Base-by-base conservation (phyloP, 2,329 filamentous ascomycete species). In the Hypoxylon rubiginosum region DNA sequence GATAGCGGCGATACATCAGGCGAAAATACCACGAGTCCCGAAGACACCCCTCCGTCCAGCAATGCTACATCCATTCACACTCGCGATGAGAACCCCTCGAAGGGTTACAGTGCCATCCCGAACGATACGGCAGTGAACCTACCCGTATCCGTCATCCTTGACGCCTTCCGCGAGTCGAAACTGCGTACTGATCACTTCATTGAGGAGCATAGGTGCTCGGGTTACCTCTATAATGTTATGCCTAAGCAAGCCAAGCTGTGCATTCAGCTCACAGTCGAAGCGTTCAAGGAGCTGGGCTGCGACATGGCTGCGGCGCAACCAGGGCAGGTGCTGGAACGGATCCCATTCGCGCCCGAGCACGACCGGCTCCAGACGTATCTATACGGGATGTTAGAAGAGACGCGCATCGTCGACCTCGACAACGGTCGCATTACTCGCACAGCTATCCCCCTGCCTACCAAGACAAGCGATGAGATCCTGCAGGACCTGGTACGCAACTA, bases 221-320 rank as follows among this genome's bases (percentile, higher is more conserved):
- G 69, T 17, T 77, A 76, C 21, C 49, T 74, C 6, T 67, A 74
- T 9, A 67, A 62, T 0, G 73, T 79, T 15, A 64, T 73, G 6
- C 77, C 76, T 0, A 49, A 64, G 13, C 67, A 73, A 41, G 74
- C 70, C 6, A 52, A 66, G 43, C 63, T 73, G 19, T 68, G 64
- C 54, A 62, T 59, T 9, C 64, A 61, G 3, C 51, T 67, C 30
- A 63, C 58, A 6, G 24, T 79, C 1, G 78, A 82, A 50, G 77
- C 78, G 1, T 79, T 80, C 24, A 74, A 79, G 26, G 30, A 76
- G 52, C 71, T 81, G 0, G 79, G 79, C 0, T 75, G 64, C 15
- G 15, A 24, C 17, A 41, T 73, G 17, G 58, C 71, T 0, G 56
- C 56, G 3, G 74, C 76, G 3, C 46, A 30, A 2, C 30, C 75